These are phyloP conservation scores for Suhomyces bokatorum DNA, from an alignment of 1,139 yeast genomes.

Conservation along the genomic window DNA sequence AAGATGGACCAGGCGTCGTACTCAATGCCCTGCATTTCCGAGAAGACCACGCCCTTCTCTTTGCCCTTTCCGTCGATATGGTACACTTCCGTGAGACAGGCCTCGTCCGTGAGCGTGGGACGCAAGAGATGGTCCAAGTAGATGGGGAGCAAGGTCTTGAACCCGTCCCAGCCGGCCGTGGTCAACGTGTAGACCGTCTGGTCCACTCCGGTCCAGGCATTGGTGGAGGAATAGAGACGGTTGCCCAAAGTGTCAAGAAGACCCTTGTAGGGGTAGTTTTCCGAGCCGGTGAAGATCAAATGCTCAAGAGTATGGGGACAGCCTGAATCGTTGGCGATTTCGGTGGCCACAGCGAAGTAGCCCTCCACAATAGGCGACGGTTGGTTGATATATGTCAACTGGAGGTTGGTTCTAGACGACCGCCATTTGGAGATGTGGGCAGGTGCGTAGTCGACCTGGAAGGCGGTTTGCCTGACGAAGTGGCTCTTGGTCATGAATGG, in stretches of 20 bases:
- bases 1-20: slow-evolving; percentile 74
- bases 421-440: slow-evolving; percentile 68
- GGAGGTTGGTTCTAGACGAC: slow-evolving; percentile 78
- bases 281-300: slow-evolving; percentile 90
- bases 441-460: slow-evolving; percentile 65
- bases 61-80: slow-evolving; percentile 89
- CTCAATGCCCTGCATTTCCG: slow-evolving; percentile 96
- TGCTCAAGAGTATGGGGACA: slow-evolving; percentile 97
- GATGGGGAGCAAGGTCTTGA: slow-evolving; percentile 76
- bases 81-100: slow-evolving; percentile 91
- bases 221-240: slow-evolving; percentile 80
- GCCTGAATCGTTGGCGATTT: slow-evolving; percentile 82
- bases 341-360: slow-evolving; percentile 93
- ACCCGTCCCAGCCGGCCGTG: slow-evolving; percentile 98
- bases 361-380: slow-evolving; percentile 92
- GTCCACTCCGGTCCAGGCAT: slow-evolving; percentile 97
- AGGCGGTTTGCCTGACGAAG: slow-evolving; percentile 43
- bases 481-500: slow-evolving; percentile 1
- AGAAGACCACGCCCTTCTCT: slow-evolving; percentile 95
- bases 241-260: slow-evolving; percentile 85
- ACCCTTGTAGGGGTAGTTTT: slow-evolving; percentile 89
- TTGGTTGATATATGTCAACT: slow-evolving; percentile 71
- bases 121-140: slow-evolving; percentile 83
- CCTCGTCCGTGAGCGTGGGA: slow-evolving; percentile 87
- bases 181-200: slow-evolving; percentile 91